Percentiles rank a stretch among this genome's conserved stretches.
These are phyloP conservation scores for Hericium rajendrae DNA, from an alignment of 768 basidiomycete genomes.

Conservation along the genomic window DNA sequence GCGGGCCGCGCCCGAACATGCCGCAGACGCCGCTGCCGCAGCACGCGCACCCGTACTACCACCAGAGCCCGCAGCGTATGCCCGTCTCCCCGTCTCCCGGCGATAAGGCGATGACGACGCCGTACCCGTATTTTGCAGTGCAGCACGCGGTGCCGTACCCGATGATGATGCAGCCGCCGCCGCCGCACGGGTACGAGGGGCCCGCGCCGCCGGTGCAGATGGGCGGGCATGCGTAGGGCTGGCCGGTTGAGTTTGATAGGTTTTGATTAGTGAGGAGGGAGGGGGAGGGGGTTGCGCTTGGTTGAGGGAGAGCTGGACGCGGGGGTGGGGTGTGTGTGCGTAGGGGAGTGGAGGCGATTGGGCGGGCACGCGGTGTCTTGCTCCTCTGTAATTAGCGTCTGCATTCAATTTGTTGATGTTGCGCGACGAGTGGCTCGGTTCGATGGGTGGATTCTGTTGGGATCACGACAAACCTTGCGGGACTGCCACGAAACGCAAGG, in stretches of 20 bases:
- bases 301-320: neutral
- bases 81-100: slow-evolving; percentile 6
- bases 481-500: too few relatives aligned
- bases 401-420: neutral
- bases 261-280: neutral
- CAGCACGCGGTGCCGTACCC: slow-evolving; percentile 80
- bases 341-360: neutral
- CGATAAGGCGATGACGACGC: slow-evolving; percentile 23
- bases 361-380: neutral
- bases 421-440: neutral
- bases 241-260: neutral
- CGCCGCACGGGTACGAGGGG: slow-evolving; percentile 66
- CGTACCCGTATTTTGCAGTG: slow-evolving; percentile 34
- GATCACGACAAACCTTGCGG: neutral
- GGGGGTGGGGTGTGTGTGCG: neutral
- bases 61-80: slow-evolving; percentile 82
- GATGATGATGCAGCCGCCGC: slow-evolving; percentile 88
- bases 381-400: neutral
- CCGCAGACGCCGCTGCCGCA: slow-evolving; percentile 86
- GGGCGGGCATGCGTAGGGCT: slow-evolving; percentile 58
- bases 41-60: slow-evolving; percentile 82
- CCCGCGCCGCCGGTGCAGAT: slow-evolving; percentile 64
- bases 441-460: neutral
- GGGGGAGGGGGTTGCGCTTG: too few relatives aligned
- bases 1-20: slow-evolving; percentile 77